Percentiles rank a stretch among this genome's conserved stretches.
Conservation (phyloP, 2,329 filamentous ascomycete genomes). For the Daldinia eschscholtzii region DNA sequence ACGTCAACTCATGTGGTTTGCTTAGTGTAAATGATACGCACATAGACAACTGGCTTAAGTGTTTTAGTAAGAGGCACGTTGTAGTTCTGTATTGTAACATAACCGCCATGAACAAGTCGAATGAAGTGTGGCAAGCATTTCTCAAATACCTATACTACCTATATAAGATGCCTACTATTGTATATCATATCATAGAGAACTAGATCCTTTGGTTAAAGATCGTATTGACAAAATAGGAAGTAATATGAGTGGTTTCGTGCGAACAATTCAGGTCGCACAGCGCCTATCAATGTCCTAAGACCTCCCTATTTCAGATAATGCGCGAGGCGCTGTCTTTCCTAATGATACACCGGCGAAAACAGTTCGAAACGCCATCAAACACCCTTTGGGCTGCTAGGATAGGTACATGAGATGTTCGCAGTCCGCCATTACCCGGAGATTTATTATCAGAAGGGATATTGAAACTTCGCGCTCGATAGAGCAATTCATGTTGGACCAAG, state of each 20-base stretch:
- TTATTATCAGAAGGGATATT: constrained; percentile 17
- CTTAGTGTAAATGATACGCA: constrained; percentile 12
- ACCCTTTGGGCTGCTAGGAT: neutral
- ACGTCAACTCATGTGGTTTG: neutral
- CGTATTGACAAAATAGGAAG: neutral
- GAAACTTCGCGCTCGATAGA: constrained; percentile 31
- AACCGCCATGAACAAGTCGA: neutral
- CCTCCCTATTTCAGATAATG: neutral
- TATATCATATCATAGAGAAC: too few species aligned
- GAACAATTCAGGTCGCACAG: neutral
- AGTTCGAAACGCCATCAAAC: neutral
- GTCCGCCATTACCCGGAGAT: neutral
- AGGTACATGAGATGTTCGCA: too few species aligned
- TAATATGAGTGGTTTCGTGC: neutral
- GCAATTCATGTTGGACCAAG: constrained; percentile 21
- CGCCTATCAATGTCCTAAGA: neutral
- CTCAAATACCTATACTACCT: neutral
- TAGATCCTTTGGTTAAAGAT: neutral
- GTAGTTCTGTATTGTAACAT: neutral
- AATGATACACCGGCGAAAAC: neutral
- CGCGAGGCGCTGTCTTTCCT: neutral
- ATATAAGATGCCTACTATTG: neutral
- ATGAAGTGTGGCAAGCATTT: neutral
- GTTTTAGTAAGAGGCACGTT: constrained; percentile 15
- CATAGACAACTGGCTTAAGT: neutral